These are phyloP conservation scores for Plasmodium billcollinsi DNA, from an alignment of 169 alveolate genomes.

Conservation along the genomic window DNA sequence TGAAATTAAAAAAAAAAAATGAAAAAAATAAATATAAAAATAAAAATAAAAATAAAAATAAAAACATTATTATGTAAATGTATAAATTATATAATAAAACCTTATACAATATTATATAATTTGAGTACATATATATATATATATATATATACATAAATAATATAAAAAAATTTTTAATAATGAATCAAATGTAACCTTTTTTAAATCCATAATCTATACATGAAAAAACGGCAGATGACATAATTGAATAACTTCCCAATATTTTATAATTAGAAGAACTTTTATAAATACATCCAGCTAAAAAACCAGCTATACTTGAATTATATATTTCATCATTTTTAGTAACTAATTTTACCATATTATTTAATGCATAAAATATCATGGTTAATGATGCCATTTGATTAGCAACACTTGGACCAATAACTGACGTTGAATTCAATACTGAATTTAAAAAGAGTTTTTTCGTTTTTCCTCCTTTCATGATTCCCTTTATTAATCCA, in stretches of 20 bases:
- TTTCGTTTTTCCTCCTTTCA: slow-evolving; percentile 90
- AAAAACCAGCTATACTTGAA: slow-evolving; percentile 87
- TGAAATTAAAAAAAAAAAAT: too few species aligned
- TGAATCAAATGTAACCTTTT: slow-evolving; percentile 61
- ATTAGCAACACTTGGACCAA: slow-evolving; percentile 90
- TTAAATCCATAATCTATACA: slow-evolving; percentile 85
- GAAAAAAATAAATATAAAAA: too few species aligned
- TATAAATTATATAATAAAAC: too few species aligned
- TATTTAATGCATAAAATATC: slow-evolving; percentile 87
- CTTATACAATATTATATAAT: neutral
- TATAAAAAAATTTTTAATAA: slow-evolving; percentile 5
- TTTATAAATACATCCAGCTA: slow-evolving; percentile 90
- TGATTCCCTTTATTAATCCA: slow-evolving; percentile 88
- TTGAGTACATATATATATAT: slow-evolving; percentile 1
- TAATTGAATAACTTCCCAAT: slow-evolving; percentile 80
- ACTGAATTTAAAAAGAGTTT: slow-evolving; percentile 88
- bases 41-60: too few species aligned
- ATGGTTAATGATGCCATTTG: slow-evolving; percentile 88
- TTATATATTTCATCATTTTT: slow-evolving; percentile 80
- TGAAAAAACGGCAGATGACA: slow-evolving; percentile 82
- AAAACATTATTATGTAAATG: too few species aligned
- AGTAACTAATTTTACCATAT: slow-evolving; percentile 79
- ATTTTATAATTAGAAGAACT: slow-evolving; percentile 80
- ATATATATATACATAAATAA: neutral
- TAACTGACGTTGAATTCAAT: slow-evolving; percentile 86